phyloP scores from a whole-genome alignment of 306 rosid genomes.

The Arachis stenosperma region DNA sequence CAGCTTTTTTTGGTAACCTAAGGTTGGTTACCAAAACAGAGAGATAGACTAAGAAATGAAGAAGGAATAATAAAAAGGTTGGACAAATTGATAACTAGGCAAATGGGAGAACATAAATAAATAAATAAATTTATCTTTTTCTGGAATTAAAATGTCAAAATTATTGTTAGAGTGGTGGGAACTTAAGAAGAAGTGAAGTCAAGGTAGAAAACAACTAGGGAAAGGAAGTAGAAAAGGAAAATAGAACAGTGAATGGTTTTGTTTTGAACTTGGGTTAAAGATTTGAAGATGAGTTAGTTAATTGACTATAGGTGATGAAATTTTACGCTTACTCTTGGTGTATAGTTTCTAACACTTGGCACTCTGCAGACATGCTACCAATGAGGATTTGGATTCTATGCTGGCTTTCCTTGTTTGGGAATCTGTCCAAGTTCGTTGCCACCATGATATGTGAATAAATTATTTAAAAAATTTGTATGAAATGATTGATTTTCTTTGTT shows the following conservation, averaged over 20 bases:
- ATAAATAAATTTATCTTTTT: neutral
- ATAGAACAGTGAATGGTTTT: neutral
- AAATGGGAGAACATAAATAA: too few relatives aligned
- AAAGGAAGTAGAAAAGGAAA: too few relatives aligned
- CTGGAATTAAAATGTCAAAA: neutral
- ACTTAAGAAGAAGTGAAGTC: too few relatives aligned
- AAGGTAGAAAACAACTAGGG: too few relatives aligned
- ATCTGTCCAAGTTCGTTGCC: conserved; percentile 34
- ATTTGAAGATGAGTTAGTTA: conserved; percentile 33
- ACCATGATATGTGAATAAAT: neutral
- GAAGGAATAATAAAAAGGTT: conserved; percentile 14
- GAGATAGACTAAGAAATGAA: conserved; percentile 34
- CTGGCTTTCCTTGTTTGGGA: conserved; percentile 44
- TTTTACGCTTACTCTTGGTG: conserved; percentile 33
- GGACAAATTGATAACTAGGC: neutral
- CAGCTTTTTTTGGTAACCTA: conserved; percentile 57
- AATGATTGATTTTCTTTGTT: too few relatives aligned
- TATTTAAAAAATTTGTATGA: too few relatives aligned
- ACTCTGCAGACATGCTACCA: conserved; percentile 87
- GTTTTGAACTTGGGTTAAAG: conserved; percentile 41
- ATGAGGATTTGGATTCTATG: conserved; percentile 42
- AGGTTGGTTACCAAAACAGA: conserved; percentile 80
- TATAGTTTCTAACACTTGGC: conserved; percentile 74
- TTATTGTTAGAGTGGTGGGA: neutral
- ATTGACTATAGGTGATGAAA: conserved; percentile 53